Percentiles rank a stretch among this genome's conserved stretches.
Evolutionary conservation across 805 yeast species (phyloP).

Genomic region (Saccharomycopsis sp.): DNA sequence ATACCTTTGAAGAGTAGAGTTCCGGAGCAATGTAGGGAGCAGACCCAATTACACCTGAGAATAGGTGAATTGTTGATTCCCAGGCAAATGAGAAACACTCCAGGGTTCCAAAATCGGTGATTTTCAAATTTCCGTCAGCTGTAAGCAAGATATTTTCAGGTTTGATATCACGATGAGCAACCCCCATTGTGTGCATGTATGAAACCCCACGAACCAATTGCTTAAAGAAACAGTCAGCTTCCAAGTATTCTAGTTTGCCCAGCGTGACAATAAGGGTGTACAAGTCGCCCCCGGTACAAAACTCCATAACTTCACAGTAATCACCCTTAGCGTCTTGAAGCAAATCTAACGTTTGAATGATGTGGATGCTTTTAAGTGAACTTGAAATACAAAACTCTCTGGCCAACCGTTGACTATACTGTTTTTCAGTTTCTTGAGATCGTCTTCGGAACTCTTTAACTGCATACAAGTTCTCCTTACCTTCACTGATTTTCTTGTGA

Average conservation of each 20-base stretch:
- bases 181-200: constrained; percentile 87
- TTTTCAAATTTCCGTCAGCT: constrained; percentile 64
- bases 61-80: constrained; percentile 60
- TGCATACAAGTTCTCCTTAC: constrained; percentile 57
- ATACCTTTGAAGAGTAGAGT: constrained; percentile 56
- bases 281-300: constrained; percentile 75
- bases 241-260: constrained; percentile 73
- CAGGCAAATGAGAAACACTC: constrained; percentile 82
- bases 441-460: constrained; percentile 77
- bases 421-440: constrained; percentile 54
- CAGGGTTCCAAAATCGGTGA: constrained; percentile 83
- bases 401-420: constrained; percentile 66
- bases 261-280: constrained; percentile 67
- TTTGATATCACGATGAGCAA: constrained; percentile 83
- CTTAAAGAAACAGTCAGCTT: constrained; percentile 87
- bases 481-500: constrained; percentile 49
- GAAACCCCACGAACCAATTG: constrained; percentile 77
- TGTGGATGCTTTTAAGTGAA: constrained; percentile 68
- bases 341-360: constrained; percentile 69
- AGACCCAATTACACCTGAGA: constrained; percentile 78
- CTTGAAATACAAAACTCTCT: constrained; percentile 80
- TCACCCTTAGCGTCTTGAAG: constrained; percentile 77
- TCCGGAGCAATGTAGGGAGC: constrained; percentile 92
- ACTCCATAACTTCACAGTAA: constrained; percentile 82
- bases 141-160: constrained; percentile 80